These are phyloP conservation scores for Clavispora fructus DNA, from an alignment of 805 yeast species.

Conservation along the genomic window DNA sequence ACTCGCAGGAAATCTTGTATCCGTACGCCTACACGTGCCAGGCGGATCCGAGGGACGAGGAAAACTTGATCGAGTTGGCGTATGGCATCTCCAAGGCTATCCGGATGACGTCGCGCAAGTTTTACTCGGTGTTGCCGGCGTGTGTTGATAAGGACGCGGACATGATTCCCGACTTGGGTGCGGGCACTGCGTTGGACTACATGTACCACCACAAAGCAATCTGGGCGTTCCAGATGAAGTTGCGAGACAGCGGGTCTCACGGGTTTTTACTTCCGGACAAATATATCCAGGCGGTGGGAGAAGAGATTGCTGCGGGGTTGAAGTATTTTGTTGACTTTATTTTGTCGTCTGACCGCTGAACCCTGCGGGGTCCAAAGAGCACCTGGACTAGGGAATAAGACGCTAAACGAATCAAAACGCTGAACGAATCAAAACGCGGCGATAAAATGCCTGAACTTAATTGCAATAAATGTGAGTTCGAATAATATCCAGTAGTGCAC, in stretches of 20 bases:
- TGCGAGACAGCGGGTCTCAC: slow-evolving; percentile 77
- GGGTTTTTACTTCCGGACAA: slow-evolving; percentile 75
- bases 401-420: no score
- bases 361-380: no score
- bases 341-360: slow-evolving; percentile 20
- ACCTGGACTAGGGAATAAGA: no score
- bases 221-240: slow-evolving; percentile 80
- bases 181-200: slow-evolving; percentile 76
- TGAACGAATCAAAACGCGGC: no score
- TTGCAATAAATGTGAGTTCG: not conserved
- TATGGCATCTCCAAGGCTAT: slow-evolving; percentile 76
- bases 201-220: slow-evolving; percentile 78
- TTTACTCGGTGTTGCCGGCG: slow-evolving; percentile 68
- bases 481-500: not conserved
- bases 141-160: slow-evolving; percentile 77
- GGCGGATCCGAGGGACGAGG: slow-evolving; percentile 70
- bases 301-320: slow-evolving; percentile 64
- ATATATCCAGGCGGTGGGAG: slow-evolving; percentile 70
- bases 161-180: slow-evolving; percentile 65
- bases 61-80: slow-evolving; percentile 73
- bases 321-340: slow-evolving; percentile 52
- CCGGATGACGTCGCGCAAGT: slow-evolving; percentile 56
- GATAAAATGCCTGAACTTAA: no score
- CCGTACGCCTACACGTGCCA: slow-evolving; percentile 81
- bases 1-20: slow-evolving; percentile 75